Base-by-base conservation (phyloP, 2,329 filamentous ascomycete genomes). In the Ophiocordyceps camponoti-floridani region DNA sequence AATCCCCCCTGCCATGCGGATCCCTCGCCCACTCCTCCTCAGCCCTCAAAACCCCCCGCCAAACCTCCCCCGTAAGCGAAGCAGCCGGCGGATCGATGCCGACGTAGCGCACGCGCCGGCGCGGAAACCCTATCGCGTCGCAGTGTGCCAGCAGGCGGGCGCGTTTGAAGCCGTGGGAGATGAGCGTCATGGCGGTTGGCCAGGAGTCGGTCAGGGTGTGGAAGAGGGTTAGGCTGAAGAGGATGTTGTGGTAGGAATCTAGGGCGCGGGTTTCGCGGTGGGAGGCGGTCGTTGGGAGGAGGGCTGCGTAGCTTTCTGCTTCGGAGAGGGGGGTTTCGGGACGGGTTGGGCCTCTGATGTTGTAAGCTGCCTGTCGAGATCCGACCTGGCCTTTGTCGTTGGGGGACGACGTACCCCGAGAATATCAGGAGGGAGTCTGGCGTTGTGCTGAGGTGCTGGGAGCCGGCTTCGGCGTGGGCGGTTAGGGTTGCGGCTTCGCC, bases 161-260 rank as follows among this genome's bases (percentile, higher is more conserved):
- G 14, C 67, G 64, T 58, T 87, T 87, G 61, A 87, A 87, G 6
- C 62, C 73, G 54, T 85, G 80, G 51, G 77, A 80, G 38, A 86
- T 65, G 18, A 86, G 65, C 16, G 75, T 82, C 14, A 86, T 54
- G 5, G 59, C 62, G 1, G 45, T 43, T 0, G 82, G 81, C 69
- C 79, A 85, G 10, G 31, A 31, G 7, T 57, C 52, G 1, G 63
- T 62, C 11, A 51, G 53, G 35, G 56, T 48, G 48, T 63, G 62
- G 54, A 75, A 77, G 33, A 62, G 56, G 14, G 67, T 52, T 3
- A 94, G 65, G 12, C 81, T 82, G 57, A 88, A 87, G 14, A 94
- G 62, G 5, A 94, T 63, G 56, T 94, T 94, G 56, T 87, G 80
- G 55, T 85, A 89, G 2, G 82, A 89, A 60, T 95, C 88, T 1